A percentile compares a stretch with the other conserved stretches of the same genome.
Conservation (phyloP, 768 basidiomycete genomes). For the Tulasnella sp. region DNA sequence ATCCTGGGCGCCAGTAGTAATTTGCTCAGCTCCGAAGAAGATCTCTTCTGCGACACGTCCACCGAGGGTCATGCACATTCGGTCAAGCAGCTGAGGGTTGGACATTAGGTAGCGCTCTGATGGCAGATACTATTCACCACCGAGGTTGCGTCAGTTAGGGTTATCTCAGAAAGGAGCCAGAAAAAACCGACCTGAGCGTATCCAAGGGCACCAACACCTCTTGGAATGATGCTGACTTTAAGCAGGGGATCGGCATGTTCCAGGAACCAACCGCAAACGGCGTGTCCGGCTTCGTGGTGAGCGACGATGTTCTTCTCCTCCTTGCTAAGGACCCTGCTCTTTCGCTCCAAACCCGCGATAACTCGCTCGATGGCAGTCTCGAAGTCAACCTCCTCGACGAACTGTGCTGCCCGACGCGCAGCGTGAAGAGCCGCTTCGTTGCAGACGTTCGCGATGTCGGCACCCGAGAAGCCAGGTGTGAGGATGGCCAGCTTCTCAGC, state of each 20-base stretch:
- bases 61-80: slow-evolving; percentile 98
- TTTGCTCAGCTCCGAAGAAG: slow-evolving; percentile 88
- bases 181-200: slow-evolving; percentile 80
- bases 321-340: slow-evolving; percentile 86
- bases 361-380: slow-evolving; percentile 98
- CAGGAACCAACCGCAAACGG: slow-evolving; percentile 97
- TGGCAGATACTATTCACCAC: slow-evolving; percentile 72
- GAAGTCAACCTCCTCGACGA: slow-evolving; percentile 82
- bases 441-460: slow-evolving; percentile 98
- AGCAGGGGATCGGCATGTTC: slow-evolving; percentile 96
- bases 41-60: slow-evolving; percentile 98
- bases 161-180: slow-evolving; percentile 8
- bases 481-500: slow-evolving; percentile 94
- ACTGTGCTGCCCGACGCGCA: slow-evolving; percentile 80
- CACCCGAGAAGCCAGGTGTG: slow-evolving; percentile 97
- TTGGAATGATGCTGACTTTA: slow-evolving; percentile 98
- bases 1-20: slow-evolving; percentile 98
- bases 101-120: slow-evolving; percentile 95
- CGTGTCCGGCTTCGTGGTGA: slow-evolving; percentile 99
- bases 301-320: slow-evolving; percentile 99
- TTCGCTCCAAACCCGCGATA: slow-evolving; percentile 94
- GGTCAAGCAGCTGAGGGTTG: slow-evolving; percentile 90
- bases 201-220: slow-evolving; percentile 92
- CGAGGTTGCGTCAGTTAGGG: not conserved
- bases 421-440: slow-evolving; percentile 97